Evolutionary conservation across 169 alveolate species (phyloP), one percentile per base, ranked within the genome.

Genomic region (Cryptosporidium tyzzeri): DNA sequence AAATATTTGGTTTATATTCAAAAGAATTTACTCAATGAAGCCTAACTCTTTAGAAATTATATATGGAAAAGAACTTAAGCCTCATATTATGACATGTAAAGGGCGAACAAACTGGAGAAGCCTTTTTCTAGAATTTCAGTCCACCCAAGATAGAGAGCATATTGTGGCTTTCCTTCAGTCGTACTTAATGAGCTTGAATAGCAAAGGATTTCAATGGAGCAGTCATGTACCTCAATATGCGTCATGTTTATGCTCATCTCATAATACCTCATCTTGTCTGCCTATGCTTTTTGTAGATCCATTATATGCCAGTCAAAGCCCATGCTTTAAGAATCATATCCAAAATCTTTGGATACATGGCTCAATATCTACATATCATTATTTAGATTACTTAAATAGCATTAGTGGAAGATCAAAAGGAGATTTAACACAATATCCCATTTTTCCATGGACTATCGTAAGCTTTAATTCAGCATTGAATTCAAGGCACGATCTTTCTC

Each of bases 401-500:
- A 92, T 96, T 31, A 97, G 97, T 18, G 98, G 98, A 44, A 92
- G 99, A 67, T 94, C 98, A 53, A 94, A 94, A 71, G 94, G 97
- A 61, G 99, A 98, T 91, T 93, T 98, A 71, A 94, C 99, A 5
- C 98, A 98, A 71, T 98, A 98, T 91, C 99, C 99, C 9, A 96
- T 98, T 5, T 97, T 96, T 85, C 99, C 99, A 3, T 98, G 99
- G 99, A 94, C 98, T 18, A 69, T 97, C 3, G 84, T 94, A 16
- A 97, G 97, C 80, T 97, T 96, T 91, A 85, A 51, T 21, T 91
- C 96, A 18, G 59, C 53, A n/a, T 71, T 95, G 12, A 93, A 93
- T 55, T 44, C 37, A 35, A 26, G 29, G 29, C 71, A 33, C 5
- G 86, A 58, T 41, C 73, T 69, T 4, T 39, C 45, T 23, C 70